Evolutionary conservation across 495 filamentous ascomycete species (phyloP).

Genomic region (Beverwykella pulmonaria): DNA sequence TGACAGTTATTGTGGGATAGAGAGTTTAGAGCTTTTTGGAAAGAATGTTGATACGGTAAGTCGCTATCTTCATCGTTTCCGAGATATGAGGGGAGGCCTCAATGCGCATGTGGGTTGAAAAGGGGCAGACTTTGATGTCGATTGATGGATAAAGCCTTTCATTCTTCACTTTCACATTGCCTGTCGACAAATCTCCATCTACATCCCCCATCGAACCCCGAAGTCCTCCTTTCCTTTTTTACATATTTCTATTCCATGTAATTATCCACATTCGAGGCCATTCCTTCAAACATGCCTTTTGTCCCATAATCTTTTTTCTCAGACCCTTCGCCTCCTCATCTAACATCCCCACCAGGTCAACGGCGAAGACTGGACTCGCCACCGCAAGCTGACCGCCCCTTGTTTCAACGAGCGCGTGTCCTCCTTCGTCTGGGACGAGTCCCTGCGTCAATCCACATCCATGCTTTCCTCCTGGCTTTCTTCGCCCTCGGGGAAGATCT

Average conservation of each 20-base stretch:
- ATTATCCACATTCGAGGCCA: no score
- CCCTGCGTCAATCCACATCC: conserved; percentile 24
- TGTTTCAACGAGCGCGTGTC: conserved; percentile 38
- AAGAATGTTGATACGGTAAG: conserved; percentile 28
- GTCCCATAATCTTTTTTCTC: no score
- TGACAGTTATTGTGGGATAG: conserved; percentile 6
- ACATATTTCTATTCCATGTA: no score
- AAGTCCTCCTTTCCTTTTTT: no score
- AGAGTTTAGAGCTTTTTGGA: conserved; percentile 22
- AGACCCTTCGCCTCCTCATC: neutral
- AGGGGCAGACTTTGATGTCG: no score
- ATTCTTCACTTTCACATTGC: neutral
- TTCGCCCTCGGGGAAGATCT: neutral
- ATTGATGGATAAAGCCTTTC: no score
- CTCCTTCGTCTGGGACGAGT: conserved; percentile 34
- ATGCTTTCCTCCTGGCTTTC: conserved; percentile 33
- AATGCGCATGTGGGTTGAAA: no score
- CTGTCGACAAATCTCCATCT: no score
- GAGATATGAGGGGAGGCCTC: no score
- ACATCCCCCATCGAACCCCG: no score
- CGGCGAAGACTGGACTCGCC: conserved; percentile 33
- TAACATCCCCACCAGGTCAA: conserved; percentile 11
- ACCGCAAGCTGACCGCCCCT: conserved; percentile 36
- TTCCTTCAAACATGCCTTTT: no score
- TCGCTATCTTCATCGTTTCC: neutral